phyloP scores from a whole-genome alignment of 2,329 filamentous ascomycete species.

The Scytalidium sp. region DNA sequence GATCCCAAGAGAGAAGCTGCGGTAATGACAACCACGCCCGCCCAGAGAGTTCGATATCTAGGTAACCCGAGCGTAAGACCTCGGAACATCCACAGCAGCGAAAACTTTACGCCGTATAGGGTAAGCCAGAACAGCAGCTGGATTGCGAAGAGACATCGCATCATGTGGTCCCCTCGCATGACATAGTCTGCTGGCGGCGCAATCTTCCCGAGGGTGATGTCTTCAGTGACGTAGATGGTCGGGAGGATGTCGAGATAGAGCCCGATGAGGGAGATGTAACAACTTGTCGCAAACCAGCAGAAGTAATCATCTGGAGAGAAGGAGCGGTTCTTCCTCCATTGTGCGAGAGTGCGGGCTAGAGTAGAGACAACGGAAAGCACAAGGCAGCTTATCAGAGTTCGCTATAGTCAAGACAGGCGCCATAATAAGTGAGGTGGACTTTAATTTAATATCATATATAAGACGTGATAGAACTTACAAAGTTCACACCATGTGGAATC shows the following conservation, averaged over 20 bases:
- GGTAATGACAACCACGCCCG: slow-evolving; percentile 30
- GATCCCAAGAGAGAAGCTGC: slow-evolving; percentile 25
- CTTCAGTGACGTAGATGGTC: slow-evolving; percentile 28
- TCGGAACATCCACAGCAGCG: slow-evolving; percentile 36
- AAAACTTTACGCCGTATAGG: slow-evolving; percentile 38
- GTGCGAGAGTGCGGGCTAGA: slow-evolving; percentile 7
- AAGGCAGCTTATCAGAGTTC: slow-evolving; percentile 12
- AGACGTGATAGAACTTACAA: too few species aligned
- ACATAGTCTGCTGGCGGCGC: slow-evolving; percentile 4
- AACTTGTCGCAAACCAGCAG: too few species aligned
- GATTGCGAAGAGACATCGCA: too few species aligned
- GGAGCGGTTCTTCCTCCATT: slow-evolving; percentile 10
- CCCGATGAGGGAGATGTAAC: slow-evolving; percentile 15
- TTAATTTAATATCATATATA: too few species aligned
- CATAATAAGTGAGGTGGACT: too few species aligned
- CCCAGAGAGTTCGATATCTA: slow-evolving; percentile 33
- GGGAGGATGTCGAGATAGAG: slow-evolving; percentile 34
- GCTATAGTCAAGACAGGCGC: too few species aligned
- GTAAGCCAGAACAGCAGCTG: slow-evolving; percentile 35
- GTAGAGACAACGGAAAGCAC: slow-evolving; percentile 8
- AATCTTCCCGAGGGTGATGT: slow-evolving; percentile 18
- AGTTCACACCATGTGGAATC: too few species aligned
- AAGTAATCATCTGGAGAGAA: slow-evolving; percentile 12
- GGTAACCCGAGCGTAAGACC: slow-evolving; percentile 30
- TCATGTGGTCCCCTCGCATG: neutral